A percentile compares a stretch with the other conserved stretches of the same genome.
Evolutionary conservation across 768 basidiomycete genomes (phyloP).

Genomic region (Holtermannia corniformis): DNA sequence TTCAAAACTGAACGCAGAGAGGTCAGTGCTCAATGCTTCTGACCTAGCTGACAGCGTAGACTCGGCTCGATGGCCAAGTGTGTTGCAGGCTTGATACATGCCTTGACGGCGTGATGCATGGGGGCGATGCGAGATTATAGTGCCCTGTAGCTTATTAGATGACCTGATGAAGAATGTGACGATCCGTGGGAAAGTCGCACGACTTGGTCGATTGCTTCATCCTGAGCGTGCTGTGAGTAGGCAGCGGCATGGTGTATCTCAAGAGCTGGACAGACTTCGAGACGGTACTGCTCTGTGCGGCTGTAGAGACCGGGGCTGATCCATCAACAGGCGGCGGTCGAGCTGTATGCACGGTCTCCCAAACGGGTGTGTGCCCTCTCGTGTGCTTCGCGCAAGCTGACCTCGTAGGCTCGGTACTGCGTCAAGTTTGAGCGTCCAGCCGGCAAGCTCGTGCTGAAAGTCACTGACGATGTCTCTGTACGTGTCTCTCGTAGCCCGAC

Average conservation of each 20-base stretch:
- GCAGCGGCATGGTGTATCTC: slow-evolving; percentile 42
- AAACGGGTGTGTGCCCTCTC: slow-evolving; percentile 50
- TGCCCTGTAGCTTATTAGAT: neutral
- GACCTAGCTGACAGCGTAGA: neutral
- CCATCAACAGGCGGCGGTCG: slow-evolving; percentile 68
- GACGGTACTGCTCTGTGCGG: slow-evolving; percentile 19
- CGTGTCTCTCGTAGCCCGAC: slow-evolving; percentile 37
- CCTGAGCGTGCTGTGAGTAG: too few species aligned
- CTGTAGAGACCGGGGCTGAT: neutral
- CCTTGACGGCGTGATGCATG: neutral
- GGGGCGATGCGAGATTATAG: neutral
- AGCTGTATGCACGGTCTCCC: slow-evolving; percentile 69
- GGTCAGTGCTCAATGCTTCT: slow-evolving; percentile 16
- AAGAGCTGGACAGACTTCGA: slow-evolving; percentile 42
- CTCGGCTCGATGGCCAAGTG: neutral
- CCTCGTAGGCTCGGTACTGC: slow-evolving; percentile 67
- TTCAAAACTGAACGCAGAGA: slow-evolving; percentile 17
- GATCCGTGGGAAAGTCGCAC: too few species aligned
- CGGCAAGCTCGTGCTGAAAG: slow-evolving; percentile 81
- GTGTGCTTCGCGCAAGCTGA: neutral
- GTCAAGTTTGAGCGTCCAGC: slow-evolving; percentile 83
- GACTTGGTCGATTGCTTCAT: too few species aligned
- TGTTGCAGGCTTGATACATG: neutral
- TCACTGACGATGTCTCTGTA: slow-evolving; percentile 83
- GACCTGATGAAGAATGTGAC: neutral